Evolutionary conservation across 306 rosid species (phyloP).

Genomic region (Arachis stenosperma): DNA sequence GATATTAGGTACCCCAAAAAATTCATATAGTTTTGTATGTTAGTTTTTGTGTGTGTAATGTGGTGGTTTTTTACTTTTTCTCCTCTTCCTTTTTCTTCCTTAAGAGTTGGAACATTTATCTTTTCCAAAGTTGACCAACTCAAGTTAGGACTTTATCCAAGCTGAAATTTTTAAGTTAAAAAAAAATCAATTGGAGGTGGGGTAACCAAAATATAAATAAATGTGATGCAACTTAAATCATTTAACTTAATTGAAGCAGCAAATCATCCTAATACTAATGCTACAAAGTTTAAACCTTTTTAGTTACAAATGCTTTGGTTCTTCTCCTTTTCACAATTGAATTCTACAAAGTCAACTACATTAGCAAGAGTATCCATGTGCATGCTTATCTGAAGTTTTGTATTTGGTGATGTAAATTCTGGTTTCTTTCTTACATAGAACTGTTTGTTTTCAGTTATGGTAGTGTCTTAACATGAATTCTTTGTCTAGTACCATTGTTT

Average conservation of each 20-base stretch:
- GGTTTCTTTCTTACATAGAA: not conserved
- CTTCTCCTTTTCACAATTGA: constrained; percentile 1
- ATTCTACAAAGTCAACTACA: constrained; percentile 18
- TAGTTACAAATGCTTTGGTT: not conserved
- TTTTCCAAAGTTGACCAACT: constrained; percentile 21
- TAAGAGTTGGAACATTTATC: not conserved
- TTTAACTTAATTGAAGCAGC: not conserved
- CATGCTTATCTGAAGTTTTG: not conserved
- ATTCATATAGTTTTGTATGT: not conserved
- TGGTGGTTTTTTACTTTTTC: not conserved
- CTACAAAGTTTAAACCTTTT: not conserved
- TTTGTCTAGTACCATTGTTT: not conserved
- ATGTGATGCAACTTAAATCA: not conserved
- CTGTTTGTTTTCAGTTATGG: not conserved
- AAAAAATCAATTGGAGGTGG: constrained; percentile 15
- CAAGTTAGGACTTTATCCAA: constrained; percentile 3
- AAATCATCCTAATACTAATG: not conserved
- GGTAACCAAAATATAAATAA: not conserved
- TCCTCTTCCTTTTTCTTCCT: not conserved
- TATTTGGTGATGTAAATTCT: not conserved
- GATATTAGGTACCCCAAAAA: not conserved
- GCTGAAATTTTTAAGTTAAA: not conserved
- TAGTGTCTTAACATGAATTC: constrained; percentile 3
- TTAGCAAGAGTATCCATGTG: constrained; percentile 12
- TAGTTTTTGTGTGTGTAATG: not conserved